Evolutionary conservation across 2,329 filamentous ascomycete species (phyloP).

Genomic region (Trichoderma cornu-damae): DNA sequence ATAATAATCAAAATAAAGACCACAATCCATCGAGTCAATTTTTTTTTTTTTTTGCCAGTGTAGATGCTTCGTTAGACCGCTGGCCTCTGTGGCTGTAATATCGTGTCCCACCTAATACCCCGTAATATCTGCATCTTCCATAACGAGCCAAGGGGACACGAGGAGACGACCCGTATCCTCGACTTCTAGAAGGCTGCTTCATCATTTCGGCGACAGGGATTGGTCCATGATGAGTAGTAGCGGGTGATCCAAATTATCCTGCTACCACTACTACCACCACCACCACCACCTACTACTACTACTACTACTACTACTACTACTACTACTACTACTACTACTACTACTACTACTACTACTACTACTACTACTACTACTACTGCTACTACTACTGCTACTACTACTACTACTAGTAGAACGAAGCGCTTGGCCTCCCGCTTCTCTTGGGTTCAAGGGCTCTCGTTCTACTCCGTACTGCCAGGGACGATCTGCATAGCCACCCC

Average conservation of each 20-base stretch:
- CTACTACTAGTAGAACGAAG: too few species aligned
- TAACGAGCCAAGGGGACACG: background rate
- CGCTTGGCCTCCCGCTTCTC: background rate
- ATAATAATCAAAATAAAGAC: too few species aligned
- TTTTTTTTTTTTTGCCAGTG: background rate
- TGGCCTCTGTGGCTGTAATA: background rate
- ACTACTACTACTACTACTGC: too few species aligned
- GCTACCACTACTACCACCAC: too few species aligned
- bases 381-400: too few species aligned
- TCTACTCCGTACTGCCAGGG: too few species aligned
- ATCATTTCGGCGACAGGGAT: slow-evolving; percentile 15
- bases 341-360: too few species aligned
- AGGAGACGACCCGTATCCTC: slow-evolving; percentile 1
- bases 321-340: too few species aligned
- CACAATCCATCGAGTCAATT: too few species aligned
- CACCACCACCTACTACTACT: too few species aligned
- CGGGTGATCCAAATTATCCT: background rate
- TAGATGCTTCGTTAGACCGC: background rate
- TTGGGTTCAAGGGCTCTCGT: background rate
- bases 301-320: too few species aligned
- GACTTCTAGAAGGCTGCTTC: slow-evolving; percentile 14
- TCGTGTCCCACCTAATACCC: background rate
- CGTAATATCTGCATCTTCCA: slow-evolving; percentile 10
- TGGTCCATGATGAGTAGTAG: background rate
- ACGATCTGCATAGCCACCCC: background rate